Percentiles rank a stretch among this genome's conserved stretches.
phyloP scores from a whole-genome alignment of 2,329 filamentous ascomycete species.

The Colletotrichum lini region DNA sequence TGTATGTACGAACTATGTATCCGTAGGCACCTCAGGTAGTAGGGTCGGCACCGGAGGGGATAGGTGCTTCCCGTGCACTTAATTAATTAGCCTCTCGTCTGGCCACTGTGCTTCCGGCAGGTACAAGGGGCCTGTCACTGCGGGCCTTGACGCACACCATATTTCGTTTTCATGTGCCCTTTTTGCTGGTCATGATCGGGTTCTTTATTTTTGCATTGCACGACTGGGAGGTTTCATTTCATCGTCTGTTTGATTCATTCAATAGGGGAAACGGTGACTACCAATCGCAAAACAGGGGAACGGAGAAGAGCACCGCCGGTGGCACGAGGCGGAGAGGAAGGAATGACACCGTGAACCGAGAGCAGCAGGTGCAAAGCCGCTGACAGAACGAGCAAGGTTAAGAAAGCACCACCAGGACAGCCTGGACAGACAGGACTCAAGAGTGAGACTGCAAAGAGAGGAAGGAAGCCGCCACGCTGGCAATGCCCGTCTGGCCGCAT shows the following conservation, averaged over 20 bases:
- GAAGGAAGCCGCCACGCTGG: slow-evolving; percentile 24
- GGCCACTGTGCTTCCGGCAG: slow-evolving; percentile 33
- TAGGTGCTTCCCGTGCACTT: slow-evolving; percentile 30
- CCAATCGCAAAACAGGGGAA: background rate
- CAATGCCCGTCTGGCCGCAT: slow-evolving; percentile 25
- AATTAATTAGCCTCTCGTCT: slow-evolving; percentile 29
- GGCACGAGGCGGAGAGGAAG: background rate
- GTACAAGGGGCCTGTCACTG: slow-evolving; percentile 20
- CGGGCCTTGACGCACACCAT: slow-evolving; percentile 12
- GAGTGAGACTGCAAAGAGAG: background rate
- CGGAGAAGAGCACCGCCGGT: background rate
- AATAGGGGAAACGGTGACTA: background rate
- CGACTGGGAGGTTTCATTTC: background rate
- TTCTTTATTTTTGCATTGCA: slow-evolving; percentile 1
- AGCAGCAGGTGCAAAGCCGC: slow-evolving; percentile 8
- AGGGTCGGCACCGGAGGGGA: too few relatives aligned
- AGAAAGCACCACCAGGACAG: too few relatives aligned
- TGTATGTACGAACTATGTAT: background rate
- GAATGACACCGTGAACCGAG: background rate
- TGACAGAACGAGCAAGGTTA: slow-evolving; percentile 6
- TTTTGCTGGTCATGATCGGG: too few relatives aligned
- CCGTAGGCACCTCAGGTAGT: too few relatives aligned
- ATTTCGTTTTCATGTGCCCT: slow-evolving; percentile 5
- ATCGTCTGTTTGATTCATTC: background rate
- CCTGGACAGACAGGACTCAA: background rate